A percentile compares a stretch with the other conserved stretches of the same genome.
Evolutionary conservation across 2,329 filamentous ascomycete genomes (phyloP).

Genomic region (Venturia aucupariae): DNA sequence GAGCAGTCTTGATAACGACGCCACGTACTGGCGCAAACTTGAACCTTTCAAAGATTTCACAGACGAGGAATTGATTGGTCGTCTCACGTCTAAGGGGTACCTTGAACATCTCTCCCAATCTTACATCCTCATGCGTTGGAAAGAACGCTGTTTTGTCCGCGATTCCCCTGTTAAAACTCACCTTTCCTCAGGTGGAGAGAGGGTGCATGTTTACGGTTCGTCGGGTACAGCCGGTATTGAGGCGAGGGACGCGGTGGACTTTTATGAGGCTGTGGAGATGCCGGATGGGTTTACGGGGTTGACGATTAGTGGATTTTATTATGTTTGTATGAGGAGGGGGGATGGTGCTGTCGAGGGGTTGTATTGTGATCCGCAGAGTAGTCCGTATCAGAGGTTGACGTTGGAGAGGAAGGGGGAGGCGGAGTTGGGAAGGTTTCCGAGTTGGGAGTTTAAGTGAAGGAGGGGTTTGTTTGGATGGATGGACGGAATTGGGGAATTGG

Average conservation of each 20-base stretch:
- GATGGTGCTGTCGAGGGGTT: conserved; percentile 42
- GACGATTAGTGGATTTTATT: conserved; percentile 48
- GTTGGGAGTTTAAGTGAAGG: conserved; percentile 2
- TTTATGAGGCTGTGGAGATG: conserved; percentile 14
- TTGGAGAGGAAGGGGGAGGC: conserved; percentile 27
- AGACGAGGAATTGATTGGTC: conserved; percentile 34
- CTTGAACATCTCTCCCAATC: conserved; percentile 33
- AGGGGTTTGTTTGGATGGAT: background rate
- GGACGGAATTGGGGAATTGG: too few species aligned
- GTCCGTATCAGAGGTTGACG: conserved; percentile 44
- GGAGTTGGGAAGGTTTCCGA: conserved; percentile 4
- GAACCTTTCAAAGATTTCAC: conserved; percentile 32
- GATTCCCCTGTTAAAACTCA: background rate
- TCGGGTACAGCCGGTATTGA: background rate
- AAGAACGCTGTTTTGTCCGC: conserved; percentile 41
- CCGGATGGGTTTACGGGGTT: conserved; percentile 31
- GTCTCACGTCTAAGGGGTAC: conserved; percentile 31
- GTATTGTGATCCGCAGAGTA: conserved; percentile 46
- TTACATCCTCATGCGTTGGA: conserved; percentile 50
- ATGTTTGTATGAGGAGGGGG: conserved; percentile 37
- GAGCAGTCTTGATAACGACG: conserved; percentile 35
- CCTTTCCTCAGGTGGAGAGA: background rate
- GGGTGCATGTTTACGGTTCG: background rate
- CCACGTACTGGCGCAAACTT: conserved; percentile 41
- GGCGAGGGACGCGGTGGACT: conserved; percentile 3